Evolutionary conservation across 2,329 filamentous ascomycete genomes (phyloP), one percentile per base, ranked within the genome.

Genomic region (Tolypocladium tropicale): DNA sequence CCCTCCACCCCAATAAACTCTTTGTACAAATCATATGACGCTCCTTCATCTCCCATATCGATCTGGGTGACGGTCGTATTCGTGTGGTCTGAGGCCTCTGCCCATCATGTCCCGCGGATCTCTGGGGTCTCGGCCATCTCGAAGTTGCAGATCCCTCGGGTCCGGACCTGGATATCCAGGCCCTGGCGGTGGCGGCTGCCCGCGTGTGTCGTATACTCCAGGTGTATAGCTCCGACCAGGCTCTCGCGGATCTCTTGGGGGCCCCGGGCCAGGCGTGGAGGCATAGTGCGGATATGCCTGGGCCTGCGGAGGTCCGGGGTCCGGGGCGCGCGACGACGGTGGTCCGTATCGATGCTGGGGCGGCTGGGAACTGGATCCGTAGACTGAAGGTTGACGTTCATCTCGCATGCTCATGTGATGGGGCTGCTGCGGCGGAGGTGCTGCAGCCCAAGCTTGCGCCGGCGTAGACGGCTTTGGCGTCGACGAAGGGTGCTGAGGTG

Each of bases 211-310:
- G 55, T 78, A 78, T 2, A 65, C 61, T 4, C 70, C 72, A 3
- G 77, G 76, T 1, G 77, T 78, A 61, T 76, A 78, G 61, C 74
- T 78, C 23, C 77, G 72, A 1, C 68, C 67, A 1, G 72, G 71
- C 11, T 77, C 72, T 58, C 71, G 60, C 9, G 61, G 72, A 57
- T 78, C 76, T 48, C 76, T 71, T 51, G 72, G 68, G 33, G 70
- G 70, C 12, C 65, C 68, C 6, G 74, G 73, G 2, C 66, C 72
- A 2, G 77, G 72, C 4, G 76, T 74, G 16, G 68, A 73, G 10
- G 71, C 67, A 59, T 79, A 79, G 7, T 76, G 72, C 23, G 71
- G 60, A 59, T 78, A 79, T 3, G 69, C 63, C 58, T 75, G 74
- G 0, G 63, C 61, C 11, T 65, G 66, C 4, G 72, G 71, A 3